Evolutionary conservation across 73 alveolate genomes (phyloP).

Genomic region (Uronychia setigera): DNA sequence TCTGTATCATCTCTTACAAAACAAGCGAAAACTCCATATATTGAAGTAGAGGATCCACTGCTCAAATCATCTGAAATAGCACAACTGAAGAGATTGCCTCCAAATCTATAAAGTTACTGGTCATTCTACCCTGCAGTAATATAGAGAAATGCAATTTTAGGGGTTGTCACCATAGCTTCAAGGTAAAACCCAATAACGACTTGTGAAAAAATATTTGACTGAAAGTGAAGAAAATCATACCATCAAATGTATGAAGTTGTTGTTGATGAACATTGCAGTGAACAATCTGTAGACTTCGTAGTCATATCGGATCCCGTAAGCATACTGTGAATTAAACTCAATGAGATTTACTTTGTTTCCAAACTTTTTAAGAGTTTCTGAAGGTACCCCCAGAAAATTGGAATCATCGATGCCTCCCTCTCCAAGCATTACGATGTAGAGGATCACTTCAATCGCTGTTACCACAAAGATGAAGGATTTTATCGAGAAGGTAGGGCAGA

Average conservation of each 20-base stretch:
- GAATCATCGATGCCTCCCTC: background rate
- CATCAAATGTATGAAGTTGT: slow-evolving; percentile 62
- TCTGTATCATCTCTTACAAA: slow-evolving; percentile 9
- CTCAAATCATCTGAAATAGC: slow-evolving; percentile 30
- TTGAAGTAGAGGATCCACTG: slow-evolving; percentile 60
- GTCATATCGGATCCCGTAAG: slow-evolving; percentile 26
- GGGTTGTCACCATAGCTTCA: slow-evolving; percentile 29
- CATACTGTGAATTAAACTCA: slow-evolving; percentile 3
- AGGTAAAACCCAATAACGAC: slow-evolving; percentile 44
- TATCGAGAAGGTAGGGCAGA: slow-evolving; percentile 64
- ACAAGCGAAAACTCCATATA: slow-evolving; percentile 51
- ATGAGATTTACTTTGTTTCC: slow-evolving; percentile 29
- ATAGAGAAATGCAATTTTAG: slow-evolving; percentile 27
- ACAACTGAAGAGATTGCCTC: slow-evolving; percentile 56
- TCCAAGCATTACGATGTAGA: slow-evolving; percentile 38
- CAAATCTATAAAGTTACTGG: slow-evolving; percentile 26
- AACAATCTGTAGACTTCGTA: slow-evolving; percentile 63
- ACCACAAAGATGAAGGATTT: slow-evolving; percentile 58
- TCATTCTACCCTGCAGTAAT: slow-evolving; percentile 34
- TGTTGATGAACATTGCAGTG: slow-evolving; percentile 71
- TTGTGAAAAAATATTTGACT: slow-evolving; percentile 46
- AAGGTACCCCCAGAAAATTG: slow-evolving; percentile 48
- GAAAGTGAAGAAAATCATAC: slow-evolving; percentile 30
- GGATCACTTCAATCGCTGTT: slow-evolving; percentile 42
- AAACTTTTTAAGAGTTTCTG: slow-evolving; percentile 11